These are phyloP conservation scores for Nemania sp. DNA, from an alignment of 2,329 filamentous ascomycete species.

Conservation along the genomic window DNA sequence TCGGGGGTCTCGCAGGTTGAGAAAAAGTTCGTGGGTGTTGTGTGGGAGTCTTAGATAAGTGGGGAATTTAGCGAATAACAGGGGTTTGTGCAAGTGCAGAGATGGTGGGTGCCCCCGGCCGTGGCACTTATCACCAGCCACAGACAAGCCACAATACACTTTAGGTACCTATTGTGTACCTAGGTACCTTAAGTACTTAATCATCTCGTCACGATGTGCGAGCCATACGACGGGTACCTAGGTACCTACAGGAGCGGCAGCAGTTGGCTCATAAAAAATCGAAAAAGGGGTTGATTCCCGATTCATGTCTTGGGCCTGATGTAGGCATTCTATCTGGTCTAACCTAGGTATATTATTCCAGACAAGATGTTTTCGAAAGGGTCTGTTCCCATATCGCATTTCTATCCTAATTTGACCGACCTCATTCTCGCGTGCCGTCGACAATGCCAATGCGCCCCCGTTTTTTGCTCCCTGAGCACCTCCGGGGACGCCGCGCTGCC, in stretches of 20 bases:
- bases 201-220: too few species aligned
- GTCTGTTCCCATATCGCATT: slow-evolving; percentile 3
- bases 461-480: slow-evolving; percentile 8
- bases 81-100: slow-evolving; percentile 26
- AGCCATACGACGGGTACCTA: too few species aligned
- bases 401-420: slow-evolving; percentile 14
- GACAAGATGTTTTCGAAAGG: slow-evolving; percentile 9
- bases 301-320: slow-evolving; percentile 17
- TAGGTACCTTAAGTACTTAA: too few species aligned
- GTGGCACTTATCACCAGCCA: too few species aligned
- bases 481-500: neutral
- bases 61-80: slow-evolving; percentile 32
- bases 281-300: slow-evolving; percentile 5
- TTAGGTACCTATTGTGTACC: too few species aligned
- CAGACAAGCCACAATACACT: too few species aligned
- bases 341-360: slow-evolving; percentile 21
- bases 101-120: too few species aligned
- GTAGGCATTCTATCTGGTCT: slow-evolving; percentile 29
- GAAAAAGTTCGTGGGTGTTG: slow-evolving; percentile 31
- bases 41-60: slow-evolving; percentile 31
- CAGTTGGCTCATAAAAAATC: slow-evolving; percentile 6
- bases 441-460: neutral
- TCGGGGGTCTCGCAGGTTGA: slow-evolving; percentile 34
- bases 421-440: neutral
- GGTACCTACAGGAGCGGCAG: neutral